Evolutionary conservation across 768 basidiomycete genomes (phyloP).

Genomic region (Lyophyllum decastes): DNA sequence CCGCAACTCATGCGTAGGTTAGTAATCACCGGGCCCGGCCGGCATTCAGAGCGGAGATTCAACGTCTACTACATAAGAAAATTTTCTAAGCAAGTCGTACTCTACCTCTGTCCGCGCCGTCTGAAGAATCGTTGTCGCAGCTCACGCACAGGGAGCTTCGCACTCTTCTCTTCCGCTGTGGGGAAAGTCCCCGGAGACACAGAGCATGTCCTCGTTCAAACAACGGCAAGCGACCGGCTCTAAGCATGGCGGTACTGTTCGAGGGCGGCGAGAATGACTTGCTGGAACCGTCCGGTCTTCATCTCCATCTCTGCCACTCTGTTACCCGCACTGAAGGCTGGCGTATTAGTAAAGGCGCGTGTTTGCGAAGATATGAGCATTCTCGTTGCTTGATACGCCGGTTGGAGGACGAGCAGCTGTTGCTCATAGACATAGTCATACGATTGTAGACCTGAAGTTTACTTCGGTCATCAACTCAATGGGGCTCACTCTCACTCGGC

Average conservation of each 20-base stretch:
- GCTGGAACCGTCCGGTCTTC: slow-evolving; percentile 27
- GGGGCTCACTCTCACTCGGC: slow-evolving; percentile 89
- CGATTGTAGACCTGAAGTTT: slow-evolving; percentile 57
- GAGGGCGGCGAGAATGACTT: slow-evolving; percentile 54
- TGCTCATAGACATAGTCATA: slow-evolving; percentile 91
- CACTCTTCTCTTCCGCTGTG: slow-evolving; percentile 64
- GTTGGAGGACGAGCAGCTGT: slow-evolving; percentile 45
- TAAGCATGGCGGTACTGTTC: slow-evolving; percentile 67
- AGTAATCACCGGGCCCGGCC: slow-evolving; percentile 15
- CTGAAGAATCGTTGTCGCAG: slow-evolving; percentile 88
- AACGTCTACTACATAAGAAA: slow-evolving; percentile 14
- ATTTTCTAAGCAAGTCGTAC: slow-evolving; percentile 20
- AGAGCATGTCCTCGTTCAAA: slow-evolving; percentile 60
- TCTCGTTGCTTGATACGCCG: slow-evolving; percentile 46
- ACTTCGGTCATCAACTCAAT: slow-evolving; percentile 71
- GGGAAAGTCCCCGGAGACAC: slow-evolving; percentile 95
- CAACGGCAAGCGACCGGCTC: slow-evolving; percentile 74
- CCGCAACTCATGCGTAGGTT: background rate
- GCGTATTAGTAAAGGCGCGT: slow-evolving; percentile 43
- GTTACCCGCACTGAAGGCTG: slow-evolving; percentile 41
- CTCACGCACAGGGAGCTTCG: slow-evolving; percentile 64
- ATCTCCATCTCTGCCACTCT: slow-evolving; percentile 60
- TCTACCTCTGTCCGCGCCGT: slow-evolving; percentile 43
- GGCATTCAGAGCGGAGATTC: slow-evolving; percentile 24
- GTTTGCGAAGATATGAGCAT: slow-evolving; percentile 80